Percentiles rank a stretch among this genome's conserved stretches.
Conservation (phyloP, 2,329 filamentous ascomycete species). For the Dactylellina cionopaga region DNA sequence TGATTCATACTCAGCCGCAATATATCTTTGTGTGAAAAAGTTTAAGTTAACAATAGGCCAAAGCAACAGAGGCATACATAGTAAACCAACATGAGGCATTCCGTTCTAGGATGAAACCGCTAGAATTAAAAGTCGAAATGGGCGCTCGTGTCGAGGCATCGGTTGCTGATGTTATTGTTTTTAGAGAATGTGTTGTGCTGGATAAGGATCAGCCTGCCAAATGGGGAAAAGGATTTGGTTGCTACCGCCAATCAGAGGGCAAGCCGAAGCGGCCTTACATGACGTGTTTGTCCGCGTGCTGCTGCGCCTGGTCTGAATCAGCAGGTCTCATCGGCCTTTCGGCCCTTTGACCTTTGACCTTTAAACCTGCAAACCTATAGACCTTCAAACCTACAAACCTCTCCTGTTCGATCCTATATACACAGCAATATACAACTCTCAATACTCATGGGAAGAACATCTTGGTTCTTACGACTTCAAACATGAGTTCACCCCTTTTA, state of each 20-base stretch:
- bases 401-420: neutral
- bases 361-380: neutral
- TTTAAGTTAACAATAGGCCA: too few relatives aligned
- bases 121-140: too few relatives aligned
- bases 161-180: too few relatives aligned
- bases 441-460: slow-evolving; percentile 11
- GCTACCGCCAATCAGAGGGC: slow-evolving; percentile 26
- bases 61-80: too few relatives aligned
- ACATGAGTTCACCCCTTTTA: slow-evolving; percentile 45
- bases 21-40: too few relatives aligned
- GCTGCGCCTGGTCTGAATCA: slow-evolving; percentile 33
- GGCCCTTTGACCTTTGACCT: too few relatives aligned
- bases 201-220: neutral
- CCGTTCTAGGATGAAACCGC: too few relatives aligned
- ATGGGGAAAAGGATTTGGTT: neutral
- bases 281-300: slow-evolving; percentile 51
- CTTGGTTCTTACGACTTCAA: neutral
- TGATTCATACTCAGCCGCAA: too few relatives aligned
- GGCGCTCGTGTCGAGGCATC: too few relatives aligned
- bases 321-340: slow-evolving; percentile 19
- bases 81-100: too few relatives aligned
- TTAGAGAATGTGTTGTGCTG: slow-evolving; percentile 5
- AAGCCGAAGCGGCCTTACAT: slow-evolving; percentile 27
- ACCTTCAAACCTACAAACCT: neutral
- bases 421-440: neutral